These are phyloP conservation scores for Limonomyces culmigenus DNA, from an alignment of 1,284 basidiomycete genomes.

Conservation along the genomic window DNA sequence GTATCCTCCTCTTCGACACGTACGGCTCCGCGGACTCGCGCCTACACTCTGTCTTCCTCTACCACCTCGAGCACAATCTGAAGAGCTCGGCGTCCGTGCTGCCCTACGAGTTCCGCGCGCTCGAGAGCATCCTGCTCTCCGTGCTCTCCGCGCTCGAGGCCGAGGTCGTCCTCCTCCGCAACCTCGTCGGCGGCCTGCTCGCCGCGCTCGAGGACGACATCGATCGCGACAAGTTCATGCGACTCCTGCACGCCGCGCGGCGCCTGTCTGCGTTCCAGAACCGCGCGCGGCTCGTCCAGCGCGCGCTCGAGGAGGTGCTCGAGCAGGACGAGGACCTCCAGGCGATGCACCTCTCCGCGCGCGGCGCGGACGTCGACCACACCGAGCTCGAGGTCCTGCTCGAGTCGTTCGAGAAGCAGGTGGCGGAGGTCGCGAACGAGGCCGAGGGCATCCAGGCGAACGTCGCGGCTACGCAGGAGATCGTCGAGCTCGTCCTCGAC, in stretches of 20 bases:
- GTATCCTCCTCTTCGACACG: conserved; percentile 85
- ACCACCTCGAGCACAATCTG: conserved; percentile 80
- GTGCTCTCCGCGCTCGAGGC: conserved; percentile 83
- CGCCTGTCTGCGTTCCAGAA: conserved; percentile 78
- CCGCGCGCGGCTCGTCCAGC: conserved; percentile 72
- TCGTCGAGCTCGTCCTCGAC: conserved; percentile 93
- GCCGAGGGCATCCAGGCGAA: conserved; percentile 56
- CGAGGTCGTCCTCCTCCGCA: conserved; percentile 82
- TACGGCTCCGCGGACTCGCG: conserved; percentile 75
- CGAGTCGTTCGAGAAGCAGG: conserved; percentile 90
- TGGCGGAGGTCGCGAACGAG: conserved; percentile 90
- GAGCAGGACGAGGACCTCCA: conserved; percentile 88
- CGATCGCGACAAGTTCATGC: conserved; percentile 82
- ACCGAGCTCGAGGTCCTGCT: conserved; percentile 87
- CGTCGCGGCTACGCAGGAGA: conserved; percentile 92
- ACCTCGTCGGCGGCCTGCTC: conserved; percentile 76
- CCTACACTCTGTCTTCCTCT: conserved; percentile 74
- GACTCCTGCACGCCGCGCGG: conserved; percentile 78
- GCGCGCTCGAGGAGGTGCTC: conserved; percentile 78
- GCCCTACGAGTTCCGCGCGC: conserved; percentile 84
- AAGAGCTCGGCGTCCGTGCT: conserved; percentile 47
- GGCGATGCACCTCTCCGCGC: conserved; percentile 83
- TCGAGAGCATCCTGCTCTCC: conserved; percentile 81
- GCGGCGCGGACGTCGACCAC: conserved; percentile 61
- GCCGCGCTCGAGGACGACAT: conserved; percentile 88